A percentile compares a stretch with the other conserved stretches of the same genome.
phyloP scores from a whole-genome alignment of 1,284 basidiomycete genomes.

The Pseudozyma sp. region DNA sequence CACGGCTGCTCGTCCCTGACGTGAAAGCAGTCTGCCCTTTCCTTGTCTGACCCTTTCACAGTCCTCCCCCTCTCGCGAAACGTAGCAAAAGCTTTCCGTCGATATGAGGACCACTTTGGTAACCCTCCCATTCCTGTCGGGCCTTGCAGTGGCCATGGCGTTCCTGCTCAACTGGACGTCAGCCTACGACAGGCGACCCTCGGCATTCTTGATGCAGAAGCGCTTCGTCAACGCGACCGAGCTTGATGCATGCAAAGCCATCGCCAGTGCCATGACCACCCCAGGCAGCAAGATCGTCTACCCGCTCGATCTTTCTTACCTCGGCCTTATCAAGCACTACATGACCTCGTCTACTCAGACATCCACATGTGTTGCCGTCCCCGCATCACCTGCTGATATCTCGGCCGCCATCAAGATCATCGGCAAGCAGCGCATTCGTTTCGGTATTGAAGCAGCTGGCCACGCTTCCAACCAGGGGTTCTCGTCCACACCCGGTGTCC shows the following conservation, averaged over 20 bases:
- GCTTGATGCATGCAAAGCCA: conserved; percentile 39
- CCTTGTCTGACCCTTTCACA: not conserved
- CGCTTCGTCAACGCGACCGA: conserved; percentile 44
- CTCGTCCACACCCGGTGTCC: conserved; percentile 52
- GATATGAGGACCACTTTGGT: conserved; percentile 25
- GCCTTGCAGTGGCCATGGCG: conserved; percentile 27
- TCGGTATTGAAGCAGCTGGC: conserved; percentile 46
- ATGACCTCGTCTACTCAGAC: conserved; percentile 38
- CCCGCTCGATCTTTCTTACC: conserved; percentile 35
- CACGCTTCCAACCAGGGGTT: conserved; percentile 60
- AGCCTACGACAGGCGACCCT: conserved; percentile 13
- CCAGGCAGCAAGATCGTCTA: conserved; percentile 30
- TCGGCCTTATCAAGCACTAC: conserved; percentile 35
- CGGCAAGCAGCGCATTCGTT: conserved; percentile 47
- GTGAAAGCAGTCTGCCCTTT: not conserved
- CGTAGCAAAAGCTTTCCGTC: not conserved
- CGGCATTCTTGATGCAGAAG: conserved; percentile 24
- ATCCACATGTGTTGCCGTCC: conserved; percentile 49
- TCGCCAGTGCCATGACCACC: conserved; percentile 20
- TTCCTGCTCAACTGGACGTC: conserved; percentile 38
- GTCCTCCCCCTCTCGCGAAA: not conserved
- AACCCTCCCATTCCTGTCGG: conserved; percentile 29
- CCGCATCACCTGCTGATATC: conserved; percentile 44
- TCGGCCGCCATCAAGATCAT: conserved; percentile 50
- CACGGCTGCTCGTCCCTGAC: not conserved